These are phyloP conservation scores for Leccinum aurantiacum DNA, from an alignment of 768 basidiomycete genomes.

Conservation along the genomic window DNA sequence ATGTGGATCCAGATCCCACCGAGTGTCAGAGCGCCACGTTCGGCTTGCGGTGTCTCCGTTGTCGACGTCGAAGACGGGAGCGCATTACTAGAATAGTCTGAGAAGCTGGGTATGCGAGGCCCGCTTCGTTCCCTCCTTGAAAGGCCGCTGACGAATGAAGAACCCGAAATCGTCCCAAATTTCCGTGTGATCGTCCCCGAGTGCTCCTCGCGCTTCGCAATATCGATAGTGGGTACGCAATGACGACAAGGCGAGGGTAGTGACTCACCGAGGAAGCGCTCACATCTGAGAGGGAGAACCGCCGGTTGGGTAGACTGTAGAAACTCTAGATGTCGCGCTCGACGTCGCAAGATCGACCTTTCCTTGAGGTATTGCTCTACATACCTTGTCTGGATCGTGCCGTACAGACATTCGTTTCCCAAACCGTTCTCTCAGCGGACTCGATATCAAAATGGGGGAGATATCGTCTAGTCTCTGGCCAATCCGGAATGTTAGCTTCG, in stretches of 20 bases:
- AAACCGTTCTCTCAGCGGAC: constrained; percentile 31
- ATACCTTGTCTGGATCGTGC: constrained; percentile 28
- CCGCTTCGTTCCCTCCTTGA: constrained; percentile 10
- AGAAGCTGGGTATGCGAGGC: constrained; percentile 18
- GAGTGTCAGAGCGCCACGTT: background rate
- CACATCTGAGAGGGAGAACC: constrained; percentile 30
- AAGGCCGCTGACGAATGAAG: constrained; percentile 9
- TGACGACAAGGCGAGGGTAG: background rate
- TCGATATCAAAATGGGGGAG: constrained; percentile 23
- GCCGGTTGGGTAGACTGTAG: constrained; percentile 31
- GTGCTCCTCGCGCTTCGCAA: background rate
- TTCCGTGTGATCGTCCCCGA: constrained; percentile 15
- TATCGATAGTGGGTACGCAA: background rate
- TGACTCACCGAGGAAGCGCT: constrained; percentile 16
- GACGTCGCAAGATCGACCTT: background rate
- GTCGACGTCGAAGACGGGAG: background rate
- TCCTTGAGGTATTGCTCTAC: background rate
- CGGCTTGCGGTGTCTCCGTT: background rate
- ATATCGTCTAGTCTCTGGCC: constrained; percentile 25
- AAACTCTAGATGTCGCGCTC: constrained; percentile 16
- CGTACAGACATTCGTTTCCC: constrained; percentile 30
- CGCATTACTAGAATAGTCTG: background rate
- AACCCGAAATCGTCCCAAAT: constrained; percentile 30
- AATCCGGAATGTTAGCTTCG: background rate
- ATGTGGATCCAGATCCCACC: background rate